phyloP scores from a whole-genome alignment of 441 rosid genomes.

The Pelargonium australe region DNA sequence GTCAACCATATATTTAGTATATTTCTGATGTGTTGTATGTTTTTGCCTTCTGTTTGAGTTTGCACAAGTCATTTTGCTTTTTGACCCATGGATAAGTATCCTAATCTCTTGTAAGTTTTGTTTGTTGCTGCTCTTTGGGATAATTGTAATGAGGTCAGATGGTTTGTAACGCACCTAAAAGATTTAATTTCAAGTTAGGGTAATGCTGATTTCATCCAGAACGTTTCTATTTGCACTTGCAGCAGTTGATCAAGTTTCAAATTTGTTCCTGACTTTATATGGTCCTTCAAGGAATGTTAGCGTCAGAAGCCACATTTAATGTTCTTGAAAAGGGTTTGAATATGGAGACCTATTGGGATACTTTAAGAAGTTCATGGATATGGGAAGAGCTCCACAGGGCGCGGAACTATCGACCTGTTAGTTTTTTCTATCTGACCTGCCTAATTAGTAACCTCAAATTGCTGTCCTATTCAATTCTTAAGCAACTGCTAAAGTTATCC shows the following conservation, averaged over 20 bases:
- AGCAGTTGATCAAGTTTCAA: background rate
- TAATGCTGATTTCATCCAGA: background rate
- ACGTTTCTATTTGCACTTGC: background rate
- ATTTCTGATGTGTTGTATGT: too few relatives aligned
- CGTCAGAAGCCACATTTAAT: slow-evolving; percentile 86
- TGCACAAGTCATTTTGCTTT: too few relatives aligned
- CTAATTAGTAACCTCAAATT: background rate
- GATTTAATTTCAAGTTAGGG: background rate
- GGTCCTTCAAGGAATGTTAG: slow-evolving; percentile 69
- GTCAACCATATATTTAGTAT: too few relatives aligned
- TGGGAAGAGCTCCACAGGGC: slow-evolving; percentile 82
- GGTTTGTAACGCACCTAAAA: too few relatives aligned
- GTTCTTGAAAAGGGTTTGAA: slow-evolving; percentile 46
- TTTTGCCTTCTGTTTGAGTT: too few relatives aligned
- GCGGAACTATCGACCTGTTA: slow-evolving; percentile 88
- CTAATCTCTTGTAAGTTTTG: too few relatives aligned
- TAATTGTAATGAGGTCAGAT: too few relatives aligned
- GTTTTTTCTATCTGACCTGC: slow-evolving; percentile 14
- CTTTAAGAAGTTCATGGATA: slow-evolving; percentile 70
- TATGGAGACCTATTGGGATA: slow-evolving; percentile 73
- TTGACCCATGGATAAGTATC: too few relatives aligned
- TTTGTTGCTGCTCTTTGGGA: too few relatives aligned
- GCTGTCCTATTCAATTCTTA: background rate
- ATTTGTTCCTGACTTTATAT: background rate
- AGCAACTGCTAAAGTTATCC: background rate